Percentiles rank a stretch among this genome's conserved stretches.
Evolutionary conservation across 2,329 filamentous ascomycete genomes (phyloP).

Genomic region (Cryphonectria naterciae): DNA sequence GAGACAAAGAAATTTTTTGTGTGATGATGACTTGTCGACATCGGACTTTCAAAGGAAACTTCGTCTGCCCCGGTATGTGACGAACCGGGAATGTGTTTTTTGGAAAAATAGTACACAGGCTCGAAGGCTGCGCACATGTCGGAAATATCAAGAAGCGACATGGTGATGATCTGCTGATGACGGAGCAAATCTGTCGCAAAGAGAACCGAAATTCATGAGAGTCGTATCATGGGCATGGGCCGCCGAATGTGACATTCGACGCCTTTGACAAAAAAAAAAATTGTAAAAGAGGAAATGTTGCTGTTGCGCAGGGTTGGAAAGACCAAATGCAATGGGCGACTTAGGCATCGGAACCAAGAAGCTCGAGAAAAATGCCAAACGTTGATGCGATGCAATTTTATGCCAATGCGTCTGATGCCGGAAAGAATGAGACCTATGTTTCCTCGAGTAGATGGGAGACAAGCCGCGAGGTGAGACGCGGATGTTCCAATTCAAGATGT

Average conservation of each 20-base stretch:
- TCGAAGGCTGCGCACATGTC: constrained; percentile 17
- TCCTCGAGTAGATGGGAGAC: constrained; percentile 26
- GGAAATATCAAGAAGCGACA: constrained; percentile 11
- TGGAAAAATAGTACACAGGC: background rate
- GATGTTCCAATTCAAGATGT: constrained; percentile 29
- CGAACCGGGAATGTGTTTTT: constrained; percentile 22
- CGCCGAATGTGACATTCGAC: constrained; percentile 12
- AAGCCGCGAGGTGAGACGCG: constrained; percentile 21
- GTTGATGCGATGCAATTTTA: constrained; percentile 34
- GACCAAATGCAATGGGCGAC: constrained; percentile 28
- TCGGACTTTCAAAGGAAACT: constrained; percentile 12
- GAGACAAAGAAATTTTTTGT: constrained; percentile 18
- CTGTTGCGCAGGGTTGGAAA: constrained; percentile 15
- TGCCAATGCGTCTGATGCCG: constrained; percentile 38
- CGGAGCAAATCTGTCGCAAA: constrained; percentile 16
- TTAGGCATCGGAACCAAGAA: constrained; percentile 34
- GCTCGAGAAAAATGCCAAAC: constrained; percentile 33
- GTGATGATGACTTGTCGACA: constrained; percentile 15
- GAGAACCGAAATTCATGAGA: constrained; percentile 11
- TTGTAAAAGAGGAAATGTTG: constrained; percentile 12
- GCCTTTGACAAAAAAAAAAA: constrained; percentile 12
- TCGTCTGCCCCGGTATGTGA: constrained; percentile 23
- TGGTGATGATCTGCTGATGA: constrained; percentile 13
- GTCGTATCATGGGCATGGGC: constrained; percentile 13
- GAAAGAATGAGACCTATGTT: constrained; percentile 30